phyloP scores from a whole-genome alignment of 163 green algal genomes.

The Scenedesmus sp. region DNA sequence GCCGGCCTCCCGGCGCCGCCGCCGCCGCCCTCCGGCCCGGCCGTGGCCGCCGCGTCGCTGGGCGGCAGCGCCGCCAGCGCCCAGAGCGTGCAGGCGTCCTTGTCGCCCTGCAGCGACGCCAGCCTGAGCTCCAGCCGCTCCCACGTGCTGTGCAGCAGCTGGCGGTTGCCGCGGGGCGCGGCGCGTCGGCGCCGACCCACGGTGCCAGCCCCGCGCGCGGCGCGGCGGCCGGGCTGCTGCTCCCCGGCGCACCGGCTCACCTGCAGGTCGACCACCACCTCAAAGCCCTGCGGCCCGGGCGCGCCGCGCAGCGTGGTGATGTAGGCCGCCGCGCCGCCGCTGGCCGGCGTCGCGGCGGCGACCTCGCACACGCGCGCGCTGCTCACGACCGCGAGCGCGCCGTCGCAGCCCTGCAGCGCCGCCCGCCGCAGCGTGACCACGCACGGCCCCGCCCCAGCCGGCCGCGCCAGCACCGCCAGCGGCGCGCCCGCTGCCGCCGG shows the following conservation, averaged over 20 bases:
- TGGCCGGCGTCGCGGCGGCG: not conserved
- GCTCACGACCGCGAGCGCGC: constrained; percentile 1
- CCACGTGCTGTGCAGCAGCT: too few species aligned
- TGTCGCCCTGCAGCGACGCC: constrained; percentile 31
- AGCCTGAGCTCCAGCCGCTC: constrained; percentile 33
- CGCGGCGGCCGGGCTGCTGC: too few species aligned
- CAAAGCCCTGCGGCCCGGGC: not conserved
- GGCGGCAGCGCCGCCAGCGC: not conserved
- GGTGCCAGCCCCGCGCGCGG: too few species aligned
- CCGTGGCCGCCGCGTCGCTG: not conserved
- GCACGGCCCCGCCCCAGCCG: too few species aligned
- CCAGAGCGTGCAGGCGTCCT: constrained; percentile 9
- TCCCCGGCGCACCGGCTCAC: not conserved
- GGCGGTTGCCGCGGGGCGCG: too few species aligned
- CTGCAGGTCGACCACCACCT: not conserved
- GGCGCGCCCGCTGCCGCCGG: too few species aligned
- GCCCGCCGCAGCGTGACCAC: too few species aligned
- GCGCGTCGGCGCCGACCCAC: too few species aligned
- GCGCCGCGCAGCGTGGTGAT: constrained; percentile 8
- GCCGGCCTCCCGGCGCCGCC: not conserved
- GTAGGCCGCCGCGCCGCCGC: constrained; percentile 17
- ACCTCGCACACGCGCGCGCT: constrained; percentile 26
- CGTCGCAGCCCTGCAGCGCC: constrained; percentile 7
- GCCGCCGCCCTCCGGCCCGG: too few species aligned
- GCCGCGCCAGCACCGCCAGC: too few species aligned